Base-by-base conservation (phyloP, 208 protist species). In the Phytomonas francai region DNA sequence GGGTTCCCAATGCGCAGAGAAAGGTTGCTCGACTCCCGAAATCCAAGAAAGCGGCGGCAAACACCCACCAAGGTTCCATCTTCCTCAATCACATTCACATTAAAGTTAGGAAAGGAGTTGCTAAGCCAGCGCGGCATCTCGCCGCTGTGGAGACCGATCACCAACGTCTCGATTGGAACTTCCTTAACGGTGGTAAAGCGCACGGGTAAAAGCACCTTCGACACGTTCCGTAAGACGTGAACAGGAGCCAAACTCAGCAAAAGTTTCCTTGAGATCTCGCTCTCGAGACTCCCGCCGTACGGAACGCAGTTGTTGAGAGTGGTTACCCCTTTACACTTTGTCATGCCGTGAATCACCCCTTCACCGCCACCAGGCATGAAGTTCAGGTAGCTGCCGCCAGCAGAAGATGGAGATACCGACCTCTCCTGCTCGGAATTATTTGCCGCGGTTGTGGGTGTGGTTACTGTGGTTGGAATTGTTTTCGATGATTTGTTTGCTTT, bases 281-380 rank as follows among this genome's bases (percentile, higher is more conserved):
- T 76, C 76, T 91, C 86, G 19, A 96, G 65, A 70, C 91, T 80
- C 7, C 84, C 84, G 0, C 86, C 72, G 60, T 78, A 85, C 2
- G 88, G 91, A 12, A 93, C 73, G 65, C 91, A 96, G 77, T 92
- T 93, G 74, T 93, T 95, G 31, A 83, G 70, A 33, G 83, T 67
- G 11, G 84, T 86, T 14, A 95, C 62, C 22, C 63, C 78, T 62
- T 80, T 89, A 73, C 91, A 96, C 75, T 96, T 96, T 45, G 81
- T 74, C 74, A 94, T 88, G 49, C 91, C 91, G 63, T 96, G 88
- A 31, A 94, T 78, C 32, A 89, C 65, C 54, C 87, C 80, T 32
- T 80, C 65, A 25, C 85, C 87, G 33, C 80, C 64, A 19, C 77
- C 80, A 1, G 86, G 83, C 79, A 92, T 90, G 66, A 84, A 87